Evolutionary conservation across 352 stramenopile species (phyloP).

Genomic region (Thalassiosira hispida): DNA sequence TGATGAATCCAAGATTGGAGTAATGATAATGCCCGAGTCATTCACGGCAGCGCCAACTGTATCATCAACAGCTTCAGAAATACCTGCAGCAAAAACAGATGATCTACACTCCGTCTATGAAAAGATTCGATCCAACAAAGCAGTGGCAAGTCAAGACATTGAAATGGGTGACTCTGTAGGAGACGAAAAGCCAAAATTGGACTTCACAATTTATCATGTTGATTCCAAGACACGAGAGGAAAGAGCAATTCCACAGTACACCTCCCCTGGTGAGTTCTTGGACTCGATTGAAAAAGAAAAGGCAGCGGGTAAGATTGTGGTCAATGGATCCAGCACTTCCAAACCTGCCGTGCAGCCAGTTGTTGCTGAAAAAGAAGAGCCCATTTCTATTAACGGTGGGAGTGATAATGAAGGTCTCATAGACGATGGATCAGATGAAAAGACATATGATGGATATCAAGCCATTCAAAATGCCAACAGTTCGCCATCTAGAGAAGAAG

Average conservation of each 20-base stretch:
- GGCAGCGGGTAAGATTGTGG: background rate
- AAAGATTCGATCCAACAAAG: slow-evolving; percentile 40
- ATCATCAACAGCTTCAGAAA: background rate
- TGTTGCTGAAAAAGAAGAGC: background rate
- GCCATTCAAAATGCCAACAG: slow-evolving; percentile 72
- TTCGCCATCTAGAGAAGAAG: slow-evolving; percentile 59
- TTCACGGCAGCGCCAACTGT: background rate
- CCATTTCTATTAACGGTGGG: background rate
- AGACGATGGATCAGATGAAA: slow-evolving; percentile 64
- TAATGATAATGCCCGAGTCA: slow-evolving; percentile 25
- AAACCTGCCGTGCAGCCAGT: background rate
- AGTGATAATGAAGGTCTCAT: background rate
- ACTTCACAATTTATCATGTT: slow-evolving; percentile 35
- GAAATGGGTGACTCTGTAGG: slow-evolving; percentile 1
- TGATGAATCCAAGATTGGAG: slow-evolving; percentile 65
- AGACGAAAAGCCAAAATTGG: slow-evolving; percentile 29
- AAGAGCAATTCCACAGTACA: slow-evolving; percentile 38
- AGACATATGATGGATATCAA: slow-evolving; percentile 81
- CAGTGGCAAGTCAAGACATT: slow-evolving; percentile 6
- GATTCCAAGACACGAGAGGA: slow-evolving; percentile 31
- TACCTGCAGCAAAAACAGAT: background rate
- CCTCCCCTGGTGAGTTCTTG: slow-evolving; percentile 28
- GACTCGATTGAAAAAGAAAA: slow-evolving; percentile 13
- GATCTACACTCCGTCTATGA: slow-evolving; percentile 37
- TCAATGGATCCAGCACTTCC: slow-evolving; percentile 12